phyloP scores from a whole-genome alignment of 1,284 basidiomycete species.

The Cryptococcus hybrid region DNA sequence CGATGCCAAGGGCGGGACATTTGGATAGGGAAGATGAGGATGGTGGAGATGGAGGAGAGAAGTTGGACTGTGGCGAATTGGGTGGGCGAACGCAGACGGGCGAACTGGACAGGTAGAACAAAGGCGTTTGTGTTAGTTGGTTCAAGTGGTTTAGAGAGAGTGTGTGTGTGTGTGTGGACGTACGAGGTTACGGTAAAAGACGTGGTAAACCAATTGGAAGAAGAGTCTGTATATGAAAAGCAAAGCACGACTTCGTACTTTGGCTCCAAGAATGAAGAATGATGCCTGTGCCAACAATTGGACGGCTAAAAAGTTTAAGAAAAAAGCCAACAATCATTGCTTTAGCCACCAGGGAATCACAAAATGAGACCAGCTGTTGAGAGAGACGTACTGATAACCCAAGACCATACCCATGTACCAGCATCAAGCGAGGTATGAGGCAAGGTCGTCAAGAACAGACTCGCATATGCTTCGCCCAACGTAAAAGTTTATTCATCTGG shows the following conservation, averaged over 20 bases:
- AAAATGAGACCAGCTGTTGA: not conserved
- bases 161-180: not conserved
- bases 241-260: conserved; percentile 56
- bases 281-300: conserved; percentile 53
- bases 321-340: no score
- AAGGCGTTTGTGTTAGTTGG: no score
- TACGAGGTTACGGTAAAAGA: conserved; percentile 50
- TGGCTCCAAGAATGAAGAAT: conserved; percentile 55
- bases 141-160: no score
- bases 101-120: no score
- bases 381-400: conserved; percentile 51
- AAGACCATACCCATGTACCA: conserved; percentile 57
- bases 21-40: conserved; percentile 57
- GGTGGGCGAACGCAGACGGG: conserved; percentile 10
- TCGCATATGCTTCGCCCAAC: conserved; percentile 51
- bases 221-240: conserved; percentile 56
- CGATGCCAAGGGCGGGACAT: conserved; percentile 54
- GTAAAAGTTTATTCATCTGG: not conserved
- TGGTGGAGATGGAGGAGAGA: conserved; percentile 55
- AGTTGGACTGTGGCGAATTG: conserved; percentile 12
- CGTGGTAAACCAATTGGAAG: conserved; percentile 52
- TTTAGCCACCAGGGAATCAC: no score
- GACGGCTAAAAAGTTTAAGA: conserved; percentile 33
- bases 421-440: conserved; percentile 58
- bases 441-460: conserved; percentile 55